Base-by-base conservation (phyloP, 208 protist species). In the Trichomonas vaginalis region DNA sequence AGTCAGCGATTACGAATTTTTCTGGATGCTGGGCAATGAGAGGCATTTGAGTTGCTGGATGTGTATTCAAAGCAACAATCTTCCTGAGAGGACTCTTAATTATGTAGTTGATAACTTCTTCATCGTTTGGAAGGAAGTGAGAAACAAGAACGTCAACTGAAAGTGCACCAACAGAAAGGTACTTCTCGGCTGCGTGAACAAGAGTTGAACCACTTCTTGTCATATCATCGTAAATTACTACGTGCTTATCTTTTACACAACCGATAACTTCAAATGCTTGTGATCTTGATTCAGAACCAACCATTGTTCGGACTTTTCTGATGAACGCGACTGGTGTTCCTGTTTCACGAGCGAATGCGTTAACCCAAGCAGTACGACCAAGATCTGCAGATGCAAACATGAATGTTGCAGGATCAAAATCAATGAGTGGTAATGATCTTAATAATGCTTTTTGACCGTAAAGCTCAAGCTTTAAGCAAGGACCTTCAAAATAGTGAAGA, bases 331-430 rank as follows among this genome's bases (percentile, higher is more conserved):
- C 86, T 8, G 40, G 40, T 0, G 86, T 92, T 92, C 86, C 86
- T 6, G 42, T 92, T 4, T 92, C 86, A 15, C 86, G 4, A 39
- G 86, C 86, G 45, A 92, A 92, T 39, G 86, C 40, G 32, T 92
- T 92, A 92, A 92, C 86, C 86, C 86, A 92, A 21, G 86, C 86
- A 35, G 86, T 92, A 15, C 86, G 48, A 27, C 86, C 86, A 39
- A 92, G 86, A 39, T 92, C 86, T 9, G 86, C 86, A n/a, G 86
- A 92, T 39, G 86, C 86, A 39, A 92, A 92, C 86, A 92, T 92
- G 32, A 48, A 92, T 51, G 86, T 92, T 21, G 42, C 37, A 27
- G 86, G 35, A 51, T 92, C 86, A 21, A 92, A 92, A 9, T 32
- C 45, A 39, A 92, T 23, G 0, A 0, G 27, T 56, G 86, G 86